These are phyloP conservation scores for Pichia sp. DNA, from an alignment of 1,139 yeast genomes.

Conservation along the genomic window DNA sequence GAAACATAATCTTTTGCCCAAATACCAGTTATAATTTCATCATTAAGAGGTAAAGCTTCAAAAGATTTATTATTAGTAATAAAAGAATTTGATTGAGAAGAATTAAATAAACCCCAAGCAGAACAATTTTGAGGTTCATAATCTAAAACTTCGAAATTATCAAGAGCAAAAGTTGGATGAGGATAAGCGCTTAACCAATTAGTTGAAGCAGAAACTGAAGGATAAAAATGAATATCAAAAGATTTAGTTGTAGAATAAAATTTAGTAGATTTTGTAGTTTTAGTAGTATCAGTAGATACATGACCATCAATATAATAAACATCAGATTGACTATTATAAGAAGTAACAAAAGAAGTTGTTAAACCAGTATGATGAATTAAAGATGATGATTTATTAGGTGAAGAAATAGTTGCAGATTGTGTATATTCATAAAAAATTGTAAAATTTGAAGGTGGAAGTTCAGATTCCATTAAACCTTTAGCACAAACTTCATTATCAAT, in stretches of 20 bases:
- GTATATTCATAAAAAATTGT: slow-evolving; percentile 7
- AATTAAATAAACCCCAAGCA: slow-evolving; percentile 43
- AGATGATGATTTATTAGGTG: slow-evolving; percentile 1
- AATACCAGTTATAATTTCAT: slow-evolving; percentile 48
- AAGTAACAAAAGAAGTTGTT: slow-evolving; percentile 5
- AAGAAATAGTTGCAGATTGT: not conserved
- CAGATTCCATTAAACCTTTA: not conserved
- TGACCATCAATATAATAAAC: slow-evolving; percentile 11
- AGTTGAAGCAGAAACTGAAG: slow-evolving; percentile 8
- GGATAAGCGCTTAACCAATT: slow-evolving; percentile 10
- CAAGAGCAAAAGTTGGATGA: slow-evolving; percentile 25
- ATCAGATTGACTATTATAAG: slow-evolving; percentile 8
- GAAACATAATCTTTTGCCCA: slow-evolving; percentile 53
- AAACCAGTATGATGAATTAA: not conserved
- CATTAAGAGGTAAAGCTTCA: slow-evolving; percentile 52
- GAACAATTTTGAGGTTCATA: slow-evolving; percentile 27
- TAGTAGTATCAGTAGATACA: slow-evolving; percentile 8
- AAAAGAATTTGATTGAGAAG: slow-evolving; percentile 39
- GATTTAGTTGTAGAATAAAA: not conserved
- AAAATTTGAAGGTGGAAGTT: slow-evolving; percentile 2
- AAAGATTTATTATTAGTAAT: slow-evolving; percentile 38
- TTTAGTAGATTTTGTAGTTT: not conserved
- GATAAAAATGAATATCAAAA: slow-evolving; percentile 10
- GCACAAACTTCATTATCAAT: slow-evolving; percentile 13
- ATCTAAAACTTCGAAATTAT: slow-evolving; percentile 26